Base-by-base conservation (phyloP, 2,329 filamentous ascomycete species). In the Fusarium tricinctum region DNA sequence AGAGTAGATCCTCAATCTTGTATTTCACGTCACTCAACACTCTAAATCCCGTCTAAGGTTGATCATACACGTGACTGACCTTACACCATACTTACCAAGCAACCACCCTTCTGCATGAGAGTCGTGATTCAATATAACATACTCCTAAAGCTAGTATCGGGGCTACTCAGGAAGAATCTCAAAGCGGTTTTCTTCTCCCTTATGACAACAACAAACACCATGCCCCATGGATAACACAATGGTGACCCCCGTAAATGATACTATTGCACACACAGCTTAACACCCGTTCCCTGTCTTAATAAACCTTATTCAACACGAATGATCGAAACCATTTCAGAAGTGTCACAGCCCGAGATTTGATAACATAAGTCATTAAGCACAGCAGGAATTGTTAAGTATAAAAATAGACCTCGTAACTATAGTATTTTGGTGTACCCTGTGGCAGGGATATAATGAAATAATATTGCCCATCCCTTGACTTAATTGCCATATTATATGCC, bases 401-500 rank as follows among this genome's bases (percentile, higher is more conserved):
- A 17, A 38, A 38, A 38, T 38, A n/a, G 17, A 38, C 8, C 15
- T 17, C 15, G 33, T n/a, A 9, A 5, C 1, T 12, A 13, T 2
- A 14, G 10, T 9, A 38, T 23, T 40, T n/a, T 30, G 8, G 12
- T 32, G 8, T 13, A 26, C 19, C 32, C 15, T 40, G 19, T 13
- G 13, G 7, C n/a, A 40, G 19, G 17, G 49, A 15, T 40, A 23
- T 40, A 17, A 20, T 26, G 19, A 26, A 51, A 49, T 19, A 39
- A 19, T 8, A 12, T 12, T 7, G 30, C 30, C 52, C 32, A 30
- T 55, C 30, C 52, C 32, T 30, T 50, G 32, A 19, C 23, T 39
- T 55, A 54, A 22, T 20, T 54, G 51, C n/a, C 12, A 19, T 50
- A 19, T 19, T 39, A 55, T 39, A 55, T 3, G 30, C 13, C 30